A percentile compares a stretch with the other conserved stretches of the same genome.
Evolutionary conservation across 352 stramenopile species (phyloP).

Genomic region (Bremia lactucae): DNA sequence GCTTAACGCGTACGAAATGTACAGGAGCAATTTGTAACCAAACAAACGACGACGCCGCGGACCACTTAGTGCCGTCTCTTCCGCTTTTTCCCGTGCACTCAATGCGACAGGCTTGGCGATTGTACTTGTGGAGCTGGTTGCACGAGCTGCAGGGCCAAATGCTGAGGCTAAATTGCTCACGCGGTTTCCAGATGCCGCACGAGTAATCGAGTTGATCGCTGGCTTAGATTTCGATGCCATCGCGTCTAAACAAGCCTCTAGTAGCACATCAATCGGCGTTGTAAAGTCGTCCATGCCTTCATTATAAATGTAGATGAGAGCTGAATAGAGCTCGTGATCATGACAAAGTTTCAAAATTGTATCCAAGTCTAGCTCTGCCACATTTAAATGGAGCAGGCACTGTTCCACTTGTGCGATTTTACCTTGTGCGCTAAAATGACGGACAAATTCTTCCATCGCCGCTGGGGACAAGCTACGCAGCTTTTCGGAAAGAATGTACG

Average conservation of each 20-base stretch:
- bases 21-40: conserved; percentile 83
- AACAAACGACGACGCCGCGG: conserved; percentile 55
- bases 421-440: conserved; percentile 82
- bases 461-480: conserved; percentile 86
- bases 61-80: conserved; percentile 41
- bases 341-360: conserved; percentile 88
- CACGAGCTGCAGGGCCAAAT: conserved; percentile 45
- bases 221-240: conserved; percentile 25
- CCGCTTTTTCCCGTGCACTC: conserved; percentile 18
- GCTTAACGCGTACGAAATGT: conserved; percentile 87
- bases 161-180: conserved; percentile 53
- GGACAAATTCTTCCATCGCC: conserved; percentile 90
- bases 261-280: conserved; percentile 84
- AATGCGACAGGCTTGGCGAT: conserved; percentile 22
- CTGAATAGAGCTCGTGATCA: conserved; percentile 88
- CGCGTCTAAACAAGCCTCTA: conserved; percentile 61
- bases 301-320: conserved; percentile 92
- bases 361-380: conserved; percentile 90
- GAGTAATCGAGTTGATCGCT: conserved; percentile 5
- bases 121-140: conserved; percentile 21
- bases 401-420: conserved; percentile 87
- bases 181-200: conserved; percentile 29
- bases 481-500: conserved; percentile 91
- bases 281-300: conserved; percentile 88
- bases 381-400: conserved; percentile 91